Evolutionary conservation across 2,329 filamentous ascomycete species (phyloP).

Genomic region (Remersonia thermophila): DNA sequence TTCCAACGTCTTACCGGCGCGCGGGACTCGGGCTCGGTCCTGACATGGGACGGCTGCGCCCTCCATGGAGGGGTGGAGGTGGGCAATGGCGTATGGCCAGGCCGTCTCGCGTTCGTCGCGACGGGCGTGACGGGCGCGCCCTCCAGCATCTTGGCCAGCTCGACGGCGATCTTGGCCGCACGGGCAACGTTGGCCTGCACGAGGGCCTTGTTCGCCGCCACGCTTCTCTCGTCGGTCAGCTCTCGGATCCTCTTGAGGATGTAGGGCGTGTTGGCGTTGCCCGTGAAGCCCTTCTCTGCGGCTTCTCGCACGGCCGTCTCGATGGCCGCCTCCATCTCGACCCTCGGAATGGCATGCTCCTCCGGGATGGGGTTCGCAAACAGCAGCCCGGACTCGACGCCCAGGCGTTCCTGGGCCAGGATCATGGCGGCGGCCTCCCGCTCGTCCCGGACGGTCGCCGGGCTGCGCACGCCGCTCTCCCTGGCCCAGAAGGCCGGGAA

Average conservation of each 20-base stretch:
- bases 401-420: slow-evolving; percentile 59
- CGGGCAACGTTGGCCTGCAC: slow-evolving; percentile 41
- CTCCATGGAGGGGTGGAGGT: too few species aligned
- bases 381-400: slow-evolving; percentile 64
- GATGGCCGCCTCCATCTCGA: slow-evolving; percentile 59
- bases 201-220: slow-evolving; percentile 59
- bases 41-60: too few species aligned
- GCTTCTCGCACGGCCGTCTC: slow-evolving; percentile 54
- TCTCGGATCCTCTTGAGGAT: slow-evolving; percentile 69
- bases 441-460: slow-evolving; percentile 60
- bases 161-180: slow-evolving; percentile 42
- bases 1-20: too few species aligned
- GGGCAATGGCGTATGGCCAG: not conserved
- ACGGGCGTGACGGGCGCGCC: slow-evolving; percentile 5
- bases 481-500: slow-evolving; percentile 90
- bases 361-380: slow-evolving; percentile 83
- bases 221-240: slow-evolving; percentile 58
- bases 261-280: slow-evolving; percentile 74
- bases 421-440: slow-evolving; percentile 82
- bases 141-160: slow-evolving; percentile 34
- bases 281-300: slow-evolving; percentile 51
- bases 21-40: too few species aligned
- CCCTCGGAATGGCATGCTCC: slow-evolving; percentile 54
- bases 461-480: slow-evolving; percentile 73
- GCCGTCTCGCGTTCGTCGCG: too few species aligned